phyloP scores from a whole-genome alignment of 176 grass and related monocot species.

The Poa pratensis region DNA sequence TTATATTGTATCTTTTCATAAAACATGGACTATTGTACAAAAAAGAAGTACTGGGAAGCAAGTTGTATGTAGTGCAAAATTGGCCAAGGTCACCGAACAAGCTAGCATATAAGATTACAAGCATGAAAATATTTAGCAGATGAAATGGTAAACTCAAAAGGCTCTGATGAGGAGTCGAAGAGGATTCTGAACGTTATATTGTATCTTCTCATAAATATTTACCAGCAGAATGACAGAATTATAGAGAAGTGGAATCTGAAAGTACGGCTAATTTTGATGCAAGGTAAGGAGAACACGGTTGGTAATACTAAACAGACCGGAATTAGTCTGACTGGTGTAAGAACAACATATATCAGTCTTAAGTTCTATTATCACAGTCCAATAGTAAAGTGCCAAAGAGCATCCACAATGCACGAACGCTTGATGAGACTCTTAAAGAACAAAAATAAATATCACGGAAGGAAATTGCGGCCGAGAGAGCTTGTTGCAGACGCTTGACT shows the following conservation, averaged over 20 bases:
- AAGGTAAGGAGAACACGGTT: background rate
- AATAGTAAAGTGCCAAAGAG: background rate
- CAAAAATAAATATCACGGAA: no score
- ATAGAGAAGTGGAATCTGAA: background rate
- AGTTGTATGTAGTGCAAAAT: background rate
- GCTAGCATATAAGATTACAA: background rate
- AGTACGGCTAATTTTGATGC: background rate
- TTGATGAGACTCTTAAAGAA: no score
- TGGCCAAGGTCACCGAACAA: background rate
- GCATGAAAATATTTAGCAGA: background rate
- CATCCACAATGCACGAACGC: no score
- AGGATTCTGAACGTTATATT: background rate
- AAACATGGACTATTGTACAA: no score
- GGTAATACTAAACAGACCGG: background rate
- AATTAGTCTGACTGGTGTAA: background rate
- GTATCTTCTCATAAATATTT: no score
- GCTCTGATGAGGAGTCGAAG: background rate
- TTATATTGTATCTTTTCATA: no score
- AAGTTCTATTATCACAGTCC: background rate
- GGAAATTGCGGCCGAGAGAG: no score
- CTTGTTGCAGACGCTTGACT: no score
- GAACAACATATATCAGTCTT: background rate
- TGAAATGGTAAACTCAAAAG: background rate
- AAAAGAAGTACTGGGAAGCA: no score
- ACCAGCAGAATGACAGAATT: background rate